Base-by-base conservation (phyloP, 352 stramenopile genomes). In the Pilasporangium apinafurcum region DNA sequence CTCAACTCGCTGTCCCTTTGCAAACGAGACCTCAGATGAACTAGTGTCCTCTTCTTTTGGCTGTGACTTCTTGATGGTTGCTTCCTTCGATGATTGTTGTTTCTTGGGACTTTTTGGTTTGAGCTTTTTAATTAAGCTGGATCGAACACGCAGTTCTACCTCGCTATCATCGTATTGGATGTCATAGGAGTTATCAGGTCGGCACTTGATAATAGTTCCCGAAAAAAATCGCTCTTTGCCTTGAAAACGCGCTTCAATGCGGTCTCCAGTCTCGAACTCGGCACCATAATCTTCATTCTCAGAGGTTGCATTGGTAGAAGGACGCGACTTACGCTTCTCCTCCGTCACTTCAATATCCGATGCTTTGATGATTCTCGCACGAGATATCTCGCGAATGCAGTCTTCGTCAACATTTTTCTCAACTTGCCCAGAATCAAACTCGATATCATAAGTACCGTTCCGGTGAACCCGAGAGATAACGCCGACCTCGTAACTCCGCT, bases 91-190 rank as follows among this genome's bases (percentile, higher is more conserved):
- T 5, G 37, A 44, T 20, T 56, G 46, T 18, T 37, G 28, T 33
- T 68, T 75, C 28, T 40, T 53, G 14, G 55, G 57, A 18, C 62
- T 69, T 26, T 75, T 80, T 5, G 25, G 7, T 21, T 65, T 62
- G 31, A 51, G 22, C 12, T 51, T 53, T n/a, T 61, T 60, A n/a
- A 89, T 72, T 6, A 67, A 60, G 32, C 75, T 75, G 3, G 44
- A 48, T 4, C 44, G 53, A 40, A 91, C 67, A 28, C 61, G 65
- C 31, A 63, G 33, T 46, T 92, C 77, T 29, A 84, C 57, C 34
- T 90, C 76, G 12, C 63, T 73, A 38, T 83, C 62, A 35, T 83
- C 71, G 38, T 74, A 80, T 22, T 75, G 64, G 41, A 74, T 68
- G 33, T 76, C 63, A 41, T 76, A 76, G 22, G 60, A 55, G 4